phyloP scores from a whole-genome alignment of 768 basidiomycete species.

The Rhodosporidiobolus sp. region DNA sequence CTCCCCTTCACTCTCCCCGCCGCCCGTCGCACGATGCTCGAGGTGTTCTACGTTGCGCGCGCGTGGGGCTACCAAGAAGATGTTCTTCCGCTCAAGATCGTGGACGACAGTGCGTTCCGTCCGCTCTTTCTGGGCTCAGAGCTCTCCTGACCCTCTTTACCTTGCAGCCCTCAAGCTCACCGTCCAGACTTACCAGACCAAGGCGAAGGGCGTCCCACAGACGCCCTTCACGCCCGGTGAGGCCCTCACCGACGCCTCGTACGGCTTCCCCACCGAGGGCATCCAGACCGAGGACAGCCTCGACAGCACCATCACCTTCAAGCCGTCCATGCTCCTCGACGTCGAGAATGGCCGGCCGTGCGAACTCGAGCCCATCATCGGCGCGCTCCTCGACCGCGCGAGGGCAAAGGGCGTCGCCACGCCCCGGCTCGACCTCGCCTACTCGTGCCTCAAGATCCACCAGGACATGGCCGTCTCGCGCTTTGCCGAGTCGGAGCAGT shows the following conservation, averaged over 20 bases:
- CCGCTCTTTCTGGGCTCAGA: not conserved
- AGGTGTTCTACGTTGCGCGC: slow-evolving; percentile 36
- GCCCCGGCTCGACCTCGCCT: slow-evolving; percentile 31
- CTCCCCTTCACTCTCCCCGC: slow-evolving; percentile 35
- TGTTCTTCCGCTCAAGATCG: slow-evolving; percentile 17
- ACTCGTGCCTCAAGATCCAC: slow-evolving; percentile 20
- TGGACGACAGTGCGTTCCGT: slow-evolving; percentile 26
- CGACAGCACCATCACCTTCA: slow-evolving; percentile 29
- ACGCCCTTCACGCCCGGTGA: slow-evolving; percentile 16
- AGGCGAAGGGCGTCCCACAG: not conserved
- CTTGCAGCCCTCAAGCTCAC: slow-evolving; percentile 24
- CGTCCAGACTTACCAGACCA: slow-evolving; percentile 26
- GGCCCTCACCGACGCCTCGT: not conserved
- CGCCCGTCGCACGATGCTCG: slow-evolving; percentile 29
- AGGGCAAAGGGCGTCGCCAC: slow-evolving; percentile 34
- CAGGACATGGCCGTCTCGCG: slow-evolving; percentile 9
- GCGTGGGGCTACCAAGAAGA: slow-evolving; percentile 35
- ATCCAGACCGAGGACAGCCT: not conserved
- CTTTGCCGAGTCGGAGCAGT: slow-evolving; percentile 7
- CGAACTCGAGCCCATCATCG: slow-evolving; percentile 40
- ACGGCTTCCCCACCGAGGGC: slow-evolving; percentile 14
- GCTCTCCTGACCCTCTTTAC: not conserved
- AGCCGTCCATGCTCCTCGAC: slow-evolving; percentile 39
- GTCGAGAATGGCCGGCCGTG: slow-evolving; percentile 34
- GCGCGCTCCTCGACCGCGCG: slow-evolving; percentile 32